phyloP scores from a whole-genome alignment of 345 rosid species.

The Jatropha curcas region DNA sequence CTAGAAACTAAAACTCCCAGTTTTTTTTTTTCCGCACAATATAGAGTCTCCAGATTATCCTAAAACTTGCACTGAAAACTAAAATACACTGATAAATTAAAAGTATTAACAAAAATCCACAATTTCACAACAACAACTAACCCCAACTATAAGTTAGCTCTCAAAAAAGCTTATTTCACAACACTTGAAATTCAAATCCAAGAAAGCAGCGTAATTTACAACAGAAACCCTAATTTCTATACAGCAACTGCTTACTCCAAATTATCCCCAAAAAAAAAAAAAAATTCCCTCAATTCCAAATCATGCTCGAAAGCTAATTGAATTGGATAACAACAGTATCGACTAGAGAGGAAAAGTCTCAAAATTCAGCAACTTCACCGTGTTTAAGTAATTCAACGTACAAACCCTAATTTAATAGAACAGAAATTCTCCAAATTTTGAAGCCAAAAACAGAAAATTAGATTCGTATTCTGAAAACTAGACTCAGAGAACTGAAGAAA shows the following conservation, averaged over 20 bases:
- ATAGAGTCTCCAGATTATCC: conserved; percentile 22
- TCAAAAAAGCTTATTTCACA: not conserved
- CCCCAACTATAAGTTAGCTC: not conserved
- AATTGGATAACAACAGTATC: no score
- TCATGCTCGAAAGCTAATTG: not conserved
- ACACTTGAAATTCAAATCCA: not conserved
- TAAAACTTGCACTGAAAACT: not conserved
- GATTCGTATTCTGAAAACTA: not conserved
- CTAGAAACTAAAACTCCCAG: conserved; percentile 28
- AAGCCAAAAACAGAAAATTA: conserved; percentile 13
- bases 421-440: not conserved
- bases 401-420: conserved; percentile 5
- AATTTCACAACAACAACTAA: conserved; percentile 10
- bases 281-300: not conserved
- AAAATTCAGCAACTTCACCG: not conserved
- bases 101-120: not conserved
- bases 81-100: not conserved
- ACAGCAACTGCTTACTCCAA: not conserved
- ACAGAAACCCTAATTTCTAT: conserved; percentile 16
- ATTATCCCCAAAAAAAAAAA: not conserved
- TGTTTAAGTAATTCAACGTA: not conserved
- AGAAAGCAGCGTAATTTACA: conserved; percentile 10
- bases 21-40: conserved; percentile 27
- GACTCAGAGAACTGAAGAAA: not conserved
- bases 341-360: not conserved